These are phyloP conservation scores for Mycena vulgaris DNA, from an alignment of 768 basidiomycete genomes.

Conservation along the genomic window DNA sequence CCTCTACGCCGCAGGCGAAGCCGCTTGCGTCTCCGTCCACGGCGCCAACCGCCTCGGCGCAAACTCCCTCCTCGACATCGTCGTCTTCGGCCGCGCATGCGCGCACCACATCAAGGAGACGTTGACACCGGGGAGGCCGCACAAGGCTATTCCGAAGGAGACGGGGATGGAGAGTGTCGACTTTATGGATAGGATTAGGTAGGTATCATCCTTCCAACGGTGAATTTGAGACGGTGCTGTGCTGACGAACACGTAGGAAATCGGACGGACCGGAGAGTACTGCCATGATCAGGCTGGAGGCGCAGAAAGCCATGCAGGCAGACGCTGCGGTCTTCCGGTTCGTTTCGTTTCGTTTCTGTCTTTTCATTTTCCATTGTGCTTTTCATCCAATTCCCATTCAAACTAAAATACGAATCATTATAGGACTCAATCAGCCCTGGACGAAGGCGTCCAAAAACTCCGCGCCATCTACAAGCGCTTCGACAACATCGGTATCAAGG, in stretches of 20 bases:
- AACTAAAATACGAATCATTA: background rate
- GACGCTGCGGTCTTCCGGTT: conserved; percentile 98
- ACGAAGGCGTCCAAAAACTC: conserved; percentile 93
- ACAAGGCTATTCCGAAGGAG: conserved; percentile 89
- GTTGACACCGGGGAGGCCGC: conserved; percentile 89
- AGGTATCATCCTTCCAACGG: conserved; percentile 18
- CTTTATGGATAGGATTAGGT: conserved; percentile 90
- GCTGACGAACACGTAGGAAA: conserved; percentile 61
- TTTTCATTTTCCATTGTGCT: too few species aligned
- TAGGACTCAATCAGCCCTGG: conserved; percentile 91
- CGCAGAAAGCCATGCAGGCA: conserved; percentile 99
- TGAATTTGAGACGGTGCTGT: background rate
- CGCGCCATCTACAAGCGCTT: conserved; percentile 90
- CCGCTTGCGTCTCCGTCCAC: conserved; percentile 98
- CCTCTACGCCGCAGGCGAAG: conserved; percentile 98
- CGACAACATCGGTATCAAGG: conserved; percentile 94
- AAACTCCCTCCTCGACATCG: conserved; percentile 98
- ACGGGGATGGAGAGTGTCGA: conserved; percentile 89
- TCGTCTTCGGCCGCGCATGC: conserved; percentile 99
- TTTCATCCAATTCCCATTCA: background rate
- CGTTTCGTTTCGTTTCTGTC: conserved; percentile 34
- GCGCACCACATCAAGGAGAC: conserved; percentile 97
- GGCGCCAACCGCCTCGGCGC: conserved; percentile 99
- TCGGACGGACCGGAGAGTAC: conserved; percentile 88
- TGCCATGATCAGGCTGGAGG: conserved; percentile 90